A percentile compares a stretch with the other conserved stretches of the same genome.
Evolutionary conservation across 2,329 filamentous ascomycete species (phyloP).

Genomic region (Xylariales sp.): DNA sequence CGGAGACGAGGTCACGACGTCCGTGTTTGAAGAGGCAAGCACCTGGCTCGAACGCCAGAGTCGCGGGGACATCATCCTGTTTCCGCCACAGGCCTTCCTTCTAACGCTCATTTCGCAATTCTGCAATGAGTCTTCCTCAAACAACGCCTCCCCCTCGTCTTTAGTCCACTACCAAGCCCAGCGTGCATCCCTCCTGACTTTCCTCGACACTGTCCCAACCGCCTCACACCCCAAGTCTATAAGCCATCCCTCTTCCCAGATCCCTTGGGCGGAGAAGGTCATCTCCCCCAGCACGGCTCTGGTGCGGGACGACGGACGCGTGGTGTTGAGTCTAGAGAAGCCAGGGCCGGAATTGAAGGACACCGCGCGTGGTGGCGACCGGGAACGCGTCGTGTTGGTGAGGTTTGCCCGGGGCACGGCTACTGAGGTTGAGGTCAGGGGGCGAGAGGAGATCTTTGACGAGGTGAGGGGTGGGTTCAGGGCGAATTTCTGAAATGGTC

Average conservation of each 20-base stretch:
- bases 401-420: constrained; percentile 48
- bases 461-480: no score
- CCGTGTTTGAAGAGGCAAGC: constrained; percentile 66
- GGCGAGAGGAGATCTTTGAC: constrained; percentile 43
- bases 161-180: constrained; percentile 39
- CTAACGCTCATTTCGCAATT: constrained; percentile 54
- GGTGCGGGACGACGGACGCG: constrained; percentile 38
- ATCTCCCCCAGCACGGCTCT: constrained; percentile 51
- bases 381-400: constrained; percentile 54
- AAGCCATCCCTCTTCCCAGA: constrained; percentile 36
- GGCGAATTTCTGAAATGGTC: no score
- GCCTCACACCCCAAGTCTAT: constrained; percentile 34
- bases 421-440: constrained; percentile 47
- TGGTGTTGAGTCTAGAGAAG: constrained; percentile 53
- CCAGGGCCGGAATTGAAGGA: constrained; percentile 51
- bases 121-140: constrained; percentile 33
- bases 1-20: constrained; percentile 66
- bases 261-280: constrained; percentile 57
- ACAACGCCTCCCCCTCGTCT: constrained; percentile 16
- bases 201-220: constrained; percentile 42
- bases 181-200: constrained; percentile 47
- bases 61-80: constrained; percentile 69
- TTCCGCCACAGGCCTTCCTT: constrained; percentile 83
- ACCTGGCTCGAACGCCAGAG: constrained; percentile 65
- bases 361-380: constrained; percentile 48